These are phyloP conservation scores for Xylaria sp. DNA, from an alignment of 2,329 filamentous ascomycete genomes.

Conservation along the genomic window DNA sequence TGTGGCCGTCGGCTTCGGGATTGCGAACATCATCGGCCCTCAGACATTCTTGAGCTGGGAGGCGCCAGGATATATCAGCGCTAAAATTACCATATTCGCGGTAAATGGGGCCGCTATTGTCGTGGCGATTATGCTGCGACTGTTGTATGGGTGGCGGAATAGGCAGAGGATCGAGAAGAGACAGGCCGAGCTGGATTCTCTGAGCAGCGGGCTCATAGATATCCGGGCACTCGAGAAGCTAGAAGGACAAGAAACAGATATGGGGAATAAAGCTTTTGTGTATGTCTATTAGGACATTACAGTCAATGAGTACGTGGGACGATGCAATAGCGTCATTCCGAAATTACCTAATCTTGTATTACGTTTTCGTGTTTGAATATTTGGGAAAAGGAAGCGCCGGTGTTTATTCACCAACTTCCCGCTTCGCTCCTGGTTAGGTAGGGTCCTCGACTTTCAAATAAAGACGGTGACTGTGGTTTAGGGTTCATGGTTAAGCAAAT, in stretches of 20 bases:
- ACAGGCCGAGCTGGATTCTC: slow-evolving; percentile 29
- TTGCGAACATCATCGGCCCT: slow-evolving; percentile 67
- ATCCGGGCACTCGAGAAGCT: slow-evolving; percentile 12
- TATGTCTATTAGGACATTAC: slow-evolving; percentile 32
- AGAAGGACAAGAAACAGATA: slow-evolving; percentile 34
- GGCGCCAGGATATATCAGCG: slow-evolving; percentile 62
- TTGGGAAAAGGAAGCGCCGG: too few species aligned
- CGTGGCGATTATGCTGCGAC: slow-evolving; percentile 39
- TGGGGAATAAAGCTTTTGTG: slow-evolving; percentile 31
- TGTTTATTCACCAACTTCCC: too few species aligned
- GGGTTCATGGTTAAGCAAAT: too few species aligned
- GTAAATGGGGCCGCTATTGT: slow-evolving; percentile 45
- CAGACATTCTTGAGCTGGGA: slow-evolving; percentile 65
- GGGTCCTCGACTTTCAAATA: too few species aligned
- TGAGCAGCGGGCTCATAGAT: slow-evolving; percentile 22
- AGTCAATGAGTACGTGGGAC: background rate
- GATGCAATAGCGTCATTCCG: background rate
- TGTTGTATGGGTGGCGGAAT: slow-evolving; percentile 42
- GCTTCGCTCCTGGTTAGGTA: too few species aligned
- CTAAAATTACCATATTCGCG: slow-evolving; percentile 65
- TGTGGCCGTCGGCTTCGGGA: slow-evolving; percentile 52
- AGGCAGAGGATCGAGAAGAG: slow-evolving; percentile 26
- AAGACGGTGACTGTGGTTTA: too few species aligned
- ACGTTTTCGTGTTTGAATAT: background rate
- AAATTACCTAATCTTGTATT: background rate